Percentiles rank a stretch among this genome's conserved stretches.
These are phyloP conservation scores for Aspergillus hancockii DNA, from an alignment of 495 filamentous ascomycete genomes.

Conservation along the genomic window DNA sequence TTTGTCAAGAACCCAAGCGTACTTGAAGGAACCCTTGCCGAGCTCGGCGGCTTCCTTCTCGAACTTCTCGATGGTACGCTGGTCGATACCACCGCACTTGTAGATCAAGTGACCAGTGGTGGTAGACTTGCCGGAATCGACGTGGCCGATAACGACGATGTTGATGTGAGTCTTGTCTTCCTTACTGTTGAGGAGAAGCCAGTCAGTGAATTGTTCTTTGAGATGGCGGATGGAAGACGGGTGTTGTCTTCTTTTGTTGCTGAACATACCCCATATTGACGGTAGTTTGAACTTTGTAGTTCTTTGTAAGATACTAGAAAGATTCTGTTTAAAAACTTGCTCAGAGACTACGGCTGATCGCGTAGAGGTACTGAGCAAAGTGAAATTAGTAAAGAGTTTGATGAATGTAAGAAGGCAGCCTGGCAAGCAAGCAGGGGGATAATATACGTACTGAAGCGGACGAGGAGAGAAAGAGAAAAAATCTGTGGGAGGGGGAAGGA, in stretches of 20 bases:
- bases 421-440: constrained; percentile 30
- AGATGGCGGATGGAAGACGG: background rate
- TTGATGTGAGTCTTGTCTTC: constrained; percentile 86
- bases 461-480: constrained; percentile 43
- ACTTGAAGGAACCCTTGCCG: constrained; percentile 99
- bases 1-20: constrained; percentile 99
- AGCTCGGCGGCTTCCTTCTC: constrained; percentile 99
- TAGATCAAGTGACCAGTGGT: constrained; percentile 99
- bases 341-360: constrained; percentile 54
- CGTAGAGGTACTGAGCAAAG: constrained; percentile 53
- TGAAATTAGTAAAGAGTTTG: constrained; percentile 33
- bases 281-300: constrained; percentile 46
- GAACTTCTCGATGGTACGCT: constrained; percentile 99
- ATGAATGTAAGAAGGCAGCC: constrained; percentile 23
- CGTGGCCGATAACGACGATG: constrained; percentile 99
- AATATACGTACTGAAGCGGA: constrained; percentile 55
- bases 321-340: constrained; percentile 36
- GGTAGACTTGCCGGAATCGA: constrained; percentile 99
- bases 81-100: constrained; percentile 99
- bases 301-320: constrained; percentile 48
- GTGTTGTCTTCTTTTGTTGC: too few species aligned
- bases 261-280: constrained; percentile 58
- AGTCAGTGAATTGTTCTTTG: background rate
- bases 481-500: constrained; percentile 42
- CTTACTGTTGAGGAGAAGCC: constrained; percentile 60